Base-by-base conservation (phyloP, 306 rosid species). In the Senna tora region DNA sequence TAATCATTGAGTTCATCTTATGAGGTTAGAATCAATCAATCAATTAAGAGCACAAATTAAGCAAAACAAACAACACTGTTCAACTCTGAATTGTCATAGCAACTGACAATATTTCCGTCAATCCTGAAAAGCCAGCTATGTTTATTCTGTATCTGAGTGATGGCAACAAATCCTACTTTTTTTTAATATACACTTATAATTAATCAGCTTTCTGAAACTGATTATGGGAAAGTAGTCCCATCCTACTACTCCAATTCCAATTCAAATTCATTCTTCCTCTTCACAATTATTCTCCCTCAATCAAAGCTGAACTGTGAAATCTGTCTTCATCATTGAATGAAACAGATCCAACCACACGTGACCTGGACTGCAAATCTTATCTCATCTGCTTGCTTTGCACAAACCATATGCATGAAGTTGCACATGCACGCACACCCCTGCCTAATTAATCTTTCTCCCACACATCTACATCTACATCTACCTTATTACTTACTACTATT, bases 341-440 rank as follows among this genome's bases (percentile, higher is more conserved):
- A 38, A 22, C 34, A 68, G 55, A 54, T 33, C 22, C 16, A 59
- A 46, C 50, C 76, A 59, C 69, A 72, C 38, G 69, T 59, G 76
- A 72, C 50, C 5, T 32, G 46, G 58, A 19, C 10, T 41, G 13
- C 34, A 63, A 42, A 56, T 10, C 6, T 67, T 60, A 28, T 33
- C 39, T 33, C 67, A 59, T 60, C 6, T 32, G 51, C 32, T 77
- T 62, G 47, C 15, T 52, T 53, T 30, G 34, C 59, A 75, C 66
- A 62, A 62, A 77, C 67, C 64, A 77, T 52, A 77, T 43, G 61
- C 56, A 46, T 62, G 60, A 70, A 53, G 77, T 33, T 30, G 72
- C 14, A n/a, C 76, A 70, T 70, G 72, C 75, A 2, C 3, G 17
- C 16, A 47, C 53, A 75, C 51, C 22, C 22, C 19, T 42, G 57